Percentiles rank a stretch among this genome's conserved stretches.
phyloP scores from a whole-genome alignment of 495 filamentous ascomycete genomes.

The Trypethelium eluteriae region DNA sequence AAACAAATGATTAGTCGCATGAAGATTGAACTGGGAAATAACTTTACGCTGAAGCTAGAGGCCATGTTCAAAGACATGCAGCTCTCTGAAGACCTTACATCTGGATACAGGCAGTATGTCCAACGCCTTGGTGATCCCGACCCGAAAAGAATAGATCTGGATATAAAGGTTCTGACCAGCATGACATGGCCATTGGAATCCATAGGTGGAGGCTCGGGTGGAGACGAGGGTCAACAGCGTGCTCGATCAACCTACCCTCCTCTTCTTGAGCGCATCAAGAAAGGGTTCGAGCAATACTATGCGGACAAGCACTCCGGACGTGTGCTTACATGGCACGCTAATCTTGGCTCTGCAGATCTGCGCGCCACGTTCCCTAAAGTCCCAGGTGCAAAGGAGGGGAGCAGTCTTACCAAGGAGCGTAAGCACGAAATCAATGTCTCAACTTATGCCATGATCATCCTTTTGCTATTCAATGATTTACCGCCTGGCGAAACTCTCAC shows the following conservation, averaged over 20 bases:
- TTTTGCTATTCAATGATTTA: constrained; percentile 83
- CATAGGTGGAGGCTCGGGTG: constrained; percentile 58
- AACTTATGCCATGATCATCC: constrained; percentile 85
- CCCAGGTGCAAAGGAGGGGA: constrained; percentile 50
- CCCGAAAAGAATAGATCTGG: constrained; percentile 63
- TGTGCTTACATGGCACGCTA: constrained; percentile 73
- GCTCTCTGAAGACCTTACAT: constrained; percentile 74
- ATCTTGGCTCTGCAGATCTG: constrained; percentile 81
- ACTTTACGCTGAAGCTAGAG: constrained; percentile 87
- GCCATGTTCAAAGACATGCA: constrained; percentile 99
- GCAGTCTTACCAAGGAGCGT: constrained; percentile 51
- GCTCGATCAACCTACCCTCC: constrained; percentile 58
- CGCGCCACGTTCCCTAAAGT: constrained; percentile 67
- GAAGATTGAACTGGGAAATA: constrained; percentile 90
- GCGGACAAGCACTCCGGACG: constrained; percentile 78
- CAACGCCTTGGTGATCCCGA: constrained; percentile 55
- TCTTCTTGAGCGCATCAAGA: constrained; percentile 66
- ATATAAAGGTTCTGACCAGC: constrained; percentile 76
- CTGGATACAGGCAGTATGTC: constrained; percentile 64
- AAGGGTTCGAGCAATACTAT: constrained; percentile 88
- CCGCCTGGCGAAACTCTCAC: constrained; percentile 55
- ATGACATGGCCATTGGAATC: constrained; percentile 91
- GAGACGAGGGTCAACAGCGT: constrained; percentile 43
- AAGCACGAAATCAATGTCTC: constrained; percentile 86
- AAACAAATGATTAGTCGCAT: constrained; percentile 93